Evolutionary conservation across 768 basidiomycete genomes (phyloP).

Genomic region (Lentinula raphanica): DNA sequence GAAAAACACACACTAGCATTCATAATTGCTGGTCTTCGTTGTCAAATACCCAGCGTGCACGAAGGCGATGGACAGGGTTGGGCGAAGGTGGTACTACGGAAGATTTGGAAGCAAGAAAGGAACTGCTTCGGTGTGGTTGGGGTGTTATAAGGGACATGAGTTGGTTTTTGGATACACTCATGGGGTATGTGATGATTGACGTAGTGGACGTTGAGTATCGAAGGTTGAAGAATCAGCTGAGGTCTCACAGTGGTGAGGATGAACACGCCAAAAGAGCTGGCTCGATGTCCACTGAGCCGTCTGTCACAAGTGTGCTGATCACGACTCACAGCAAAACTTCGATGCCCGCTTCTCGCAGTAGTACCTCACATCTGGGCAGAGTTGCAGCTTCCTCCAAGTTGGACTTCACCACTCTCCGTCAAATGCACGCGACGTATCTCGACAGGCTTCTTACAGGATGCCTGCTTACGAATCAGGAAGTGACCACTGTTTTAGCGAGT

Average conservation of each 20-base stretch:
- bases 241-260: slow-evolving; percentile 13
- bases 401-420: slow-evolving; percentile 83
- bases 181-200: slow-evolving; percentile 86
- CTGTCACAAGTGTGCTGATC: slow-evolving; percentile 12
- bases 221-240: slow-evolving; percentile 57
- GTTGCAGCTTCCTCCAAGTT: slow-evolving; percentile 36
- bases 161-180: slow-evolving; percentile 83
- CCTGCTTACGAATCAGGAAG: slow-evolving; percentile 59
- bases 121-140: slow-evolving; percentile 77
- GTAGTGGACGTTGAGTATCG: slow-evolving; percentile 83
- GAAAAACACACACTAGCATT: slow-evolving; percentile 77
- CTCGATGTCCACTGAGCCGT: slow-evolving; percentile 5
- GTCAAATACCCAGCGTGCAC: slow-evolving; percentile 79
- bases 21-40: slow-evolving; percentile 81
- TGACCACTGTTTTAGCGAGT: slow-evolving; percentile 59
- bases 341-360: slow-evolving; percentile 21
- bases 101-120: slow-evolving; percentile 59
- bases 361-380: slow-evolving; percentile 15
- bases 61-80: slow-evolving; percentile 81
- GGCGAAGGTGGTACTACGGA: slow-evolving; percentile 80
- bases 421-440: slow-evolving; percentile 77
- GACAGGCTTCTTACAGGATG: slow-evolving; percentile 76
- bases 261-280: background rate
- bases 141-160: slow-evolving; percentile 83
- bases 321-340: slow-evolving; percentile 2